These are phyloP conservation scores for Odontarrhena argentea DNA, from an alignment of 345 rosid species.

Conservation along the genomic window DNA sequence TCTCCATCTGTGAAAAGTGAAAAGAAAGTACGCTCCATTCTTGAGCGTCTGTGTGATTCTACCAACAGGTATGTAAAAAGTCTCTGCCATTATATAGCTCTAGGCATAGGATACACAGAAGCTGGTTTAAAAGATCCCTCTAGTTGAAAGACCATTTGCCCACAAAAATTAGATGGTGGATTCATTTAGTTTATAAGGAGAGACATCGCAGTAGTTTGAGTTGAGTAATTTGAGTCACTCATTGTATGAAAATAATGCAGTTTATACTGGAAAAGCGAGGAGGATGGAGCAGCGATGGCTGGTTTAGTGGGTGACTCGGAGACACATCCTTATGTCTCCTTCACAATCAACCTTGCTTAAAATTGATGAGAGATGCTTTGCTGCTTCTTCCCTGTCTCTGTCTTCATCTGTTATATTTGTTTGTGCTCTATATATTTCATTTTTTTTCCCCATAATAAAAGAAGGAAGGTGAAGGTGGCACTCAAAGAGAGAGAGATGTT, in stretches of 20 bases:
- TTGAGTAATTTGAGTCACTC: neutral
- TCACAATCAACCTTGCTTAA: constrained; percentile 89
- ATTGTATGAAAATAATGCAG: constrained; percentile 49
- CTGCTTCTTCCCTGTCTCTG: constrained; percentile 25
- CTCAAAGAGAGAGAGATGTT: constrained; percentile 30
- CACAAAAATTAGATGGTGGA: neutral
- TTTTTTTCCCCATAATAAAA: constrained; percentile 33
- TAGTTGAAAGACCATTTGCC: constrained; percentile 1
- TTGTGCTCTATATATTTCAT: constrained; percentile 30
- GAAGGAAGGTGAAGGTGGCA: constrained; percentile 33
- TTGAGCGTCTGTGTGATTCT: constrained; percentile 73
- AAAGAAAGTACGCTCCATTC: constrained; percentile 92
- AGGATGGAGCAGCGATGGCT: constrained; percentile 72
- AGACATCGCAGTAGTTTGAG: neutral
- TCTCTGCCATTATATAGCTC: constrained; percentile 6
- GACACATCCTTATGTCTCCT: constrained; percentile 80
- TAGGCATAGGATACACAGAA: constrained; percentile 10
- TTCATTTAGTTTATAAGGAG: constrained; percentile 1
- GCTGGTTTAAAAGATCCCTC: neutral
- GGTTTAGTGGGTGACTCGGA: constrained; percentile 85
- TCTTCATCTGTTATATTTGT: constrained; percentile 39
- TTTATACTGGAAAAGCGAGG: constrained; percentile 87
- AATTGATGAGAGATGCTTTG: constrained; percentile 37
- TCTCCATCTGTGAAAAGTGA: constrained; percentile 80
- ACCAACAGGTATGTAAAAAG: constrained; percentile 69